These are phyloP conservation scores for Neofusicoccum sp. DNA, from an alignment of 2,329 filamentous ascomycete genomes.

Conservation along the genomic window DNA sequence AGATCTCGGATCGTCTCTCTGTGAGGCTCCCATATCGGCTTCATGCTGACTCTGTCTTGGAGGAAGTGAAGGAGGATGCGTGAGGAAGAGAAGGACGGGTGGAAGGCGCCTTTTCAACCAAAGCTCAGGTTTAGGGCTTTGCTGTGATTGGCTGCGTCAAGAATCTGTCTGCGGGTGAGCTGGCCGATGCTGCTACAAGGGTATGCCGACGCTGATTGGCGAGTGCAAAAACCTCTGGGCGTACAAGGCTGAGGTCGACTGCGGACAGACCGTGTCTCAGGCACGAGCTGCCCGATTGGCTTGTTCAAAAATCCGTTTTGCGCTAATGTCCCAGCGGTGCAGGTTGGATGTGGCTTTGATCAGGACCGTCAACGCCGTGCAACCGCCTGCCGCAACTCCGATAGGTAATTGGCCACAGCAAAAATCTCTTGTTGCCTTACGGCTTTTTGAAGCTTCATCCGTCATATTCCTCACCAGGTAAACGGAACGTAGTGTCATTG, in stretches of 20 bases:
- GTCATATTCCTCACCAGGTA: too few relatives aligned
- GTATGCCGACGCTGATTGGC: background rate
- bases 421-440: too few relatives aligned
- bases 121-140: background rate
- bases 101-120: background rate
- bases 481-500: too few relatives aligned
- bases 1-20: constrained; percentile 24
- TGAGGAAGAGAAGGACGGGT: background rate
- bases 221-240: background rate
- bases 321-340: too few relatives aligned
- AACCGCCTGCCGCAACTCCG: too few relatives aligned
- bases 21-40: constrained; percentile 23
- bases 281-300: background rate
- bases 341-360: too few relatives aligned
- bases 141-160: background rate
- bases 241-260: too few relatives aligned
- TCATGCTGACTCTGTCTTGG: background rate
- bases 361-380: too few relatives aligned
- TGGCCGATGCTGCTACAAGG: background rate
- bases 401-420: too few relatives aligned
- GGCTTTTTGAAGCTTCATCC: too few relatives aligned
- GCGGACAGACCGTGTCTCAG: too few relatives aligned
- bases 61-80: background rate
- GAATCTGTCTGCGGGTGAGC: background rate
- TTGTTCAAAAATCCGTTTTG: background rate